Conservation (phyloP, 2,329 filamentous ascomycete species). For the Cryoendolithus antarcticus region DNA sequence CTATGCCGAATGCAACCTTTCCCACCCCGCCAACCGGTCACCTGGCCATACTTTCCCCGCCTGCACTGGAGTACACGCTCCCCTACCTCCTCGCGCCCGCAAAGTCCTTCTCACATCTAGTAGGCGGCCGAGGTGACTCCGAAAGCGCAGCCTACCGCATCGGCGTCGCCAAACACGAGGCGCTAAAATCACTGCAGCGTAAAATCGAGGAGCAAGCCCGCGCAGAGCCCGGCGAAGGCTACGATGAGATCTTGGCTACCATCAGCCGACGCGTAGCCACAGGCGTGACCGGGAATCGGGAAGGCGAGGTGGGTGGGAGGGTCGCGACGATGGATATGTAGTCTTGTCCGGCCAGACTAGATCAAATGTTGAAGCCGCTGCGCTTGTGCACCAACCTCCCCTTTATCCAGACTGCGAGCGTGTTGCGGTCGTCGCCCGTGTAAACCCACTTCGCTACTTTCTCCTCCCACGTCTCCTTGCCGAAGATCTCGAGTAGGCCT, state of each 20-base stretch:
- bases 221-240: constrained; percentile 18
- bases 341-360: neutral
- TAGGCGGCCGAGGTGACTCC: constrained; percentile 43
- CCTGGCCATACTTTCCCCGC: constrained; percentile 41
- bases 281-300: constrained; percentile 28
- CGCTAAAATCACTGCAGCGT: constrained; percentile 36
- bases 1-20: constrained; percentile 14
- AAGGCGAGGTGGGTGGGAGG: constrained; percentile 30
- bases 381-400: constrained; percentile 64
- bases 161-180: constrained; percentile 45
- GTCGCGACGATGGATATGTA: constrained; percentile 35
- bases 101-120: constrained; percentile 45
- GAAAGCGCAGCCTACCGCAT: constrained; percentile 47
- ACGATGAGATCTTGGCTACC: constrained; percentile 29
- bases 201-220: constrained; percentile 28
- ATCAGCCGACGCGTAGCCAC: constrained; percentile 30
- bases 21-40: constrained; percentile 30
- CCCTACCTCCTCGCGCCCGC: constrained; percentile 47
- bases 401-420: constrained; percentile 75
- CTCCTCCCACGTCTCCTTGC: constrained; percentile 81
- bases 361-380: constrained; percentile 6
- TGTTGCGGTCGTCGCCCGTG: constrained; percentile 86
- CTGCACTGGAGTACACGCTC: constrained; percentile 37
- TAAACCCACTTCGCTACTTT: constrained; percentile 88
- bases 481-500: constrained; percentile 76